A percentile compares a stretch with the other conserved stretches of the same genome.
Evolutionary conservation across 805 yeast species (phyloP).

Genomic region (Lachancea dasiensis): DNA sequence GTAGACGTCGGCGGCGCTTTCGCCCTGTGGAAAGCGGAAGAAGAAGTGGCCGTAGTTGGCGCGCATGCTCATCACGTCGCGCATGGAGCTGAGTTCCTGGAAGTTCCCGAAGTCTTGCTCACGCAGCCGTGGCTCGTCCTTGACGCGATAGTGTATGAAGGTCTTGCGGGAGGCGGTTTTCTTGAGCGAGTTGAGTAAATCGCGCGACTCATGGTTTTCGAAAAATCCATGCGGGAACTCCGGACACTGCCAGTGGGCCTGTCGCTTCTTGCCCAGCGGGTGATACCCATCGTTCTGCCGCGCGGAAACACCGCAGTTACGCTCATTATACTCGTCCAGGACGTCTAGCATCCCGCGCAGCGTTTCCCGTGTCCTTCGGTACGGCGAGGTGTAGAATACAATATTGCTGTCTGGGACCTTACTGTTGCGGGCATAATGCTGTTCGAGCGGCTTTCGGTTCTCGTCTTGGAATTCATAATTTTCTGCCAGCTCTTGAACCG

Average conservation of each 20-base stretch:
- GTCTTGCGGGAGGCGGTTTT: conserved; percentile 9
- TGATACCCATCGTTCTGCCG: conserved; percentile 21
- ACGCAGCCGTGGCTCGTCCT: conserved; percentile 87
- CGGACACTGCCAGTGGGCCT: conserved; percentile 28
- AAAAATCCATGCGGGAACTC: conserved; percentile 25
- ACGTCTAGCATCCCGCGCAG: conserved; percentile 62
- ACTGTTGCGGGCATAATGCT: conserved; percentile 31
- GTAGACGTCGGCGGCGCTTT: conserved; percentile 92
- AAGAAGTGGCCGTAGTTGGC: conserved; percentile 86
- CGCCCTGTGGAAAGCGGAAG: conserved; percentile 88
- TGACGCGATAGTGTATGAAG: conserved; percentile 45
- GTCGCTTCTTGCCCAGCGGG: conserved; percentile 23
- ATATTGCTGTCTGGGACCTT: conserved; percentile 47
- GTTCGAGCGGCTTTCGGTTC: conserved; percentile 15
- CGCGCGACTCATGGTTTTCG: conserved; percentile 18
- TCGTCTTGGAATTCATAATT: conserved; percentile 16
- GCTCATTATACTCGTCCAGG: conserved; percentile 34
- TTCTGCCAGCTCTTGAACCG: conserved; percentile 18
- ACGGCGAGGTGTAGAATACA: conserved; percentile 82
- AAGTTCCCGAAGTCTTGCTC: conserved; percentile 96
- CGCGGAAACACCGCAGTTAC: conserved; percentile 22
- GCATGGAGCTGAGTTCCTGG: conserved; percentile 75
- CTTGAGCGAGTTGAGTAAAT: not conserved
- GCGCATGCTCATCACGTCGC: conserved; percentile 73
- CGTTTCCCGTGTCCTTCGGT: conserved; percentile 78